phyloP scores from a whole-genome alignment of 257 asterid species.

The Gynochthodes officinalis region DNA sequence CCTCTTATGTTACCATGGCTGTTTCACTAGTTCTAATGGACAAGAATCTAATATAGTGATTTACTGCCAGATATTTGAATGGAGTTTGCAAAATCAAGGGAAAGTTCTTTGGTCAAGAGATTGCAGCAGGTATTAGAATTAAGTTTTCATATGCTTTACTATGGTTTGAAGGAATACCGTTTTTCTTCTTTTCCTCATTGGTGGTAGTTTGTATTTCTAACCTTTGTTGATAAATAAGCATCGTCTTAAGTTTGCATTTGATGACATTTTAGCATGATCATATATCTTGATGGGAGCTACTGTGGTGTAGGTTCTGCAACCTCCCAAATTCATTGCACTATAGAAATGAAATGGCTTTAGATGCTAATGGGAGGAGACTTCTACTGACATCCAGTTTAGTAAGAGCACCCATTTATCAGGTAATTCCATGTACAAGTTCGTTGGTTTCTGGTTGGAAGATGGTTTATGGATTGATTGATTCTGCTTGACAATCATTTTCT shows the following conservation, averaged over 20 bases:
- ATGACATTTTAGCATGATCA: background rate
- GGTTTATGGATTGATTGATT: background rate
- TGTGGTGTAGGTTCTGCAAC: constrained; percentile 51
- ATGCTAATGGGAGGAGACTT: constrained; percentile 74
- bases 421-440: constrained; percentile 25
- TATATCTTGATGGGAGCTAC: background rate
- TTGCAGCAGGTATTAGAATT: constrained; percentile 64
- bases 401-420: constrained; percentile 83
- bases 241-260: background rate
- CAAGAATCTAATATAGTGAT: constrained; percentile 29
- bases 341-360: constrained; percentile 80
- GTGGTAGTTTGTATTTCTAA: background rate
- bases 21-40: background rate
- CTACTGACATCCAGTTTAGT: constrained; percentile 70
- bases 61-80: constrained; percentile 71
- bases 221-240: background rate
- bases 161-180: background rate
- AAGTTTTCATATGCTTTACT: background rate
- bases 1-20: background rate
- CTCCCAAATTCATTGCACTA: constrained; percentile 38
- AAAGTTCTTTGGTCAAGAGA: constrained; percentile 82
- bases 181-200: background rate
- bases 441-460: background rate
- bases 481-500: background rate
- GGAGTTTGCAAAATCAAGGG: constrained; percentile 99